Evolutionary conservation across 805 yeast genomes (phyloP).

Genomic region (Candida corydali): DNA sequence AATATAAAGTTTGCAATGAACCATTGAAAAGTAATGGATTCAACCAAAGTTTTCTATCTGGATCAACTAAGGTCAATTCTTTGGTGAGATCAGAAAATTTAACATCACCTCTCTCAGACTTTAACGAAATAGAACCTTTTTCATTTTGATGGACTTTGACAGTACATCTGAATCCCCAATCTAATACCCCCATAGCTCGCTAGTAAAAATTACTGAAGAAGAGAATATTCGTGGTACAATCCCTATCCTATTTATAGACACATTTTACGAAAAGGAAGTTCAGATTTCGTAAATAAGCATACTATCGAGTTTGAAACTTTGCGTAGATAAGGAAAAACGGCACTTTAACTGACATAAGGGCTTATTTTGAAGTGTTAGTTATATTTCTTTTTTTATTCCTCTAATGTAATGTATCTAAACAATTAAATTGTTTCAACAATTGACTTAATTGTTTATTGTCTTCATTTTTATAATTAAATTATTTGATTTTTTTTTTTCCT

Average conservation of each 20-base stretch:
- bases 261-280: too few species aligned
- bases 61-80: constrained; percentile 18
- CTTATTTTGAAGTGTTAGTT: too few species aligned
- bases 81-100: constrained; percentile 15
- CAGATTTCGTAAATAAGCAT: too few species aligned
- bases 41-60: constrained; percentile 42
- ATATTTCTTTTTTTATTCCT: too few species aligned
- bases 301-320: too few species aligned
- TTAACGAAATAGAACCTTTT: constrained; percentile 16
- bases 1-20: constrained; percentile 70
- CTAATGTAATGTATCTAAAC: too few species aligned
- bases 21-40: constrained; percentile 70
- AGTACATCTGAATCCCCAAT: constrained; percentile 38
- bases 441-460: background rate
- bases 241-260: too few species aligned
- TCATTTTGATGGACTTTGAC: constrained; percentile 23
- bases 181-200: constrained; percentile 11
- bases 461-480: background rate
- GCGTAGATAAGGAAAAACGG: too few species aligned
- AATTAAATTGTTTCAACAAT: too few species aligned
- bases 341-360: too few species aligned
- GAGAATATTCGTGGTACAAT: background rate
- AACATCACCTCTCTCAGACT: constrained; percentile 5
- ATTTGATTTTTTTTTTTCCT: background rate
- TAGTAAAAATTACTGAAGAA: background rate